Base-by-base conservation (phyloP, 2,329 filamentous ascomycete species). In the Zymoseptoria pseudotritici region DNA sequence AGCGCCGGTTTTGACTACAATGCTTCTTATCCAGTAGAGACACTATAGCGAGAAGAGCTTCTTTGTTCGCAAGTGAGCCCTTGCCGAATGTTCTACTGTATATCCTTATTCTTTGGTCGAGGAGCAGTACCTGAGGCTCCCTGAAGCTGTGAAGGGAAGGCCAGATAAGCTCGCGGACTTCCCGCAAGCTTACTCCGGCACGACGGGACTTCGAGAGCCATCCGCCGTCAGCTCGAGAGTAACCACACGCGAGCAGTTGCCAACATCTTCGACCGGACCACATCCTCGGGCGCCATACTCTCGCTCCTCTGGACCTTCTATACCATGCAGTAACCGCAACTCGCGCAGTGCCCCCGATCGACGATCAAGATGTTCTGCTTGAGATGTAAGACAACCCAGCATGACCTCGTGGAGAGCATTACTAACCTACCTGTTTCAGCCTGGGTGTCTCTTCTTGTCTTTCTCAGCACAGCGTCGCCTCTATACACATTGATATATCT, bases 351-450 rank as follows among this genome's bases (percentile, higher is more conserved):
- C 13, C 46, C 49, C 31, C 7, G 31, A 8, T 20, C 29, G 22
- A 22, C 11, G 6, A 17, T 46, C 57, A 20, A 20, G 13, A 62
- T 60, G 61, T 63, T 63, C 55, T 61, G 58, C 31, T 54, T 61
- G 21, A 54, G 59, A 19, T 56, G 57, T 64, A 54, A 13, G 54
- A 46, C 26, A 29, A 20, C 20, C 26, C 20, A 11, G 36, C 46
- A 51, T 19, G 36, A 19, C 26, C 60, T 21, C 29, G 42, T 31
- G 10, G 21, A 42, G 20, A 61, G 20, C 53, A 36, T 49, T 66
- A 69, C 61, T 64, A 87, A 88, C 85, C 87, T 88, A 73, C 88
- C 85, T 74, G 77, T 88, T 62, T 80, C 85, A 67, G 86, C 83
- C 67, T 79, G 77, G 78, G 75, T 79, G 64, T 77, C 77, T 4